phyloP scores from a whole-genome alignment of 2,329 filamentous ascomycete species.

The Hymenoscyphus fraxineus region DNA sequence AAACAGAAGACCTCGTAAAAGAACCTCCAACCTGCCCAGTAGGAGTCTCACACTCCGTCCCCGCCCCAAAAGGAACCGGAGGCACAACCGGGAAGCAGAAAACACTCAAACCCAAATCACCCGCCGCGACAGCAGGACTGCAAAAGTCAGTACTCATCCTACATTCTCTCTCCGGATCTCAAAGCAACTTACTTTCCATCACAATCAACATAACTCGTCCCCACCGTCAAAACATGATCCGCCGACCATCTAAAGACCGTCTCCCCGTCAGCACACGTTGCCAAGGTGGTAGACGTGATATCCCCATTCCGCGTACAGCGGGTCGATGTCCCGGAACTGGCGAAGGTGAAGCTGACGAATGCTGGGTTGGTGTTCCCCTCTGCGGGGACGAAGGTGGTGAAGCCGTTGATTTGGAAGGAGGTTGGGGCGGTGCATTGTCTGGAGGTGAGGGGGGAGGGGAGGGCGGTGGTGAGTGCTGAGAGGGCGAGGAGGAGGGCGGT shows the following conservation, averaged over 20 bases:
- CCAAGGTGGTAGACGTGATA: neutral
- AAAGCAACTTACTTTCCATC: slow-evolving; percentile 13
- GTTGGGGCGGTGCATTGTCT: slow-evolving; percentile 10
- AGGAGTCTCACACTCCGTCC: slow-evolving; percentile 17
- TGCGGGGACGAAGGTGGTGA: slow-evolving; percentile 22
- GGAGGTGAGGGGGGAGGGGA: slow-evolving; percentile 8
- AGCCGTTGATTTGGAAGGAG: slow-evolving; percentile 20
- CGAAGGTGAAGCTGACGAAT: slow-evolving; percentile 16
- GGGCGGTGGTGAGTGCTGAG: slow-evolving; percentile 10
- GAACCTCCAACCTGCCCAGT: slow-evolving; percentile 7
- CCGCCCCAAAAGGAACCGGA: slow-evolving; percentile 14
- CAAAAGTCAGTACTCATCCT: neutral
- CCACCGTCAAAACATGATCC: neutral
- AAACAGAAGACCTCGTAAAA: slow-evolving; percentile 4
- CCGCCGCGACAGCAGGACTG: slow-evolving; percentile 1
- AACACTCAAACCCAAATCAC: slow-evolving; percentile 3
- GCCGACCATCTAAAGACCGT: slow-evolving; percentile 9
- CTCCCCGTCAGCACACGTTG: slow-evolving; percentile 5
- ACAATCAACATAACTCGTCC: slow-evolving; percentile 9
- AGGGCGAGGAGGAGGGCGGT: slow-evolving; percentile 9
- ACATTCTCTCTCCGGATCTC: neutral
- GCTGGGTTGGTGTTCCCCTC: slow-evolving; percentile 13
- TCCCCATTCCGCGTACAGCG: slow-evolving; percentile 8
- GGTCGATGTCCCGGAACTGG: neutral
- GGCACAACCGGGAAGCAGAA: slow-evolving; percentile 13